These are phyloP conservation scores for Fagus crenata DNA, from an alignment of 306 rosid genomes.

Conservation along the genomic window DNA sequence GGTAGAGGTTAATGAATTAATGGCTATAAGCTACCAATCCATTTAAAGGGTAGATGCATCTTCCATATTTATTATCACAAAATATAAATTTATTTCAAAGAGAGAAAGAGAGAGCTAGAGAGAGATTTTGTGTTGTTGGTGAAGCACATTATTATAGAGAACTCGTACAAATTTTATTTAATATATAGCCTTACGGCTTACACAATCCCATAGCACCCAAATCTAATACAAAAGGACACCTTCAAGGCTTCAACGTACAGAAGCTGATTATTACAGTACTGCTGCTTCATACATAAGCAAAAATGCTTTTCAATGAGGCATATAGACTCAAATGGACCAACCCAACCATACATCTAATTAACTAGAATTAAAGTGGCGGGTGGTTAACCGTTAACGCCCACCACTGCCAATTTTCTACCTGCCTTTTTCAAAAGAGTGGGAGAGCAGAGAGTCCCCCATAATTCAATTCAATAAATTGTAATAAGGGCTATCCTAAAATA, in stretches of 20 bases:
- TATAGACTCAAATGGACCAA: neutral
- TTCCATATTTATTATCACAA: no score
- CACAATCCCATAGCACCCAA: neutral
- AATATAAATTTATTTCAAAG: no score
- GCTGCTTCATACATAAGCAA: neutral
- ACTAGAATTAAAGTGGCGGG: constrained; percentile 38
- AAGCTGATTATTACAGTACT: neutral
- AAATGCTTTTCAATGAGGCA: neutral
- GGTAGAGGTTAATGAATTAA: no score
- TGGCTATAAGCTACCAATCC: no score
- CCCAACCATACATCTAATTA: constrained; percentile 2
- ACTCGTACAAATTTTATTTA: neutral
- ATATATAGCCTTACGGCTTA: neutral
- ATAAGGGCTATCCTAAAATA: constrained; percentile 37
- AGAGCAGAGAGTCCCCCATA: constrained; percentile 22
- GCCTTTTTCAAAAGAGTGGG: constrained; percentile 33
- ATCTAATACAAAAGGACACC: neutral
- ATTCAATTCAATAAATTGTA: constrained; percentile 18
- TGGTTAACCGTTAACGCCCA: constrained; percentile 43
- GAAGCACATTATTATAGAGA: neutral
- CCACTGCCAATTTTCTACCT: constrained; percentile 44
- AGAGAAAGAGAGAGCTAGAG: neutral
- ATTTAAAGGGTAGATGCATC: no score
- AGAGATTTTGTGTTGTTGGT: neutral
- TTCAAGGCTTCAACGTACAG: neutral